Evolutionary conservation across 257 asterid genomes (phyloP).

Genomic region (Scutellaria minor): DNA sequence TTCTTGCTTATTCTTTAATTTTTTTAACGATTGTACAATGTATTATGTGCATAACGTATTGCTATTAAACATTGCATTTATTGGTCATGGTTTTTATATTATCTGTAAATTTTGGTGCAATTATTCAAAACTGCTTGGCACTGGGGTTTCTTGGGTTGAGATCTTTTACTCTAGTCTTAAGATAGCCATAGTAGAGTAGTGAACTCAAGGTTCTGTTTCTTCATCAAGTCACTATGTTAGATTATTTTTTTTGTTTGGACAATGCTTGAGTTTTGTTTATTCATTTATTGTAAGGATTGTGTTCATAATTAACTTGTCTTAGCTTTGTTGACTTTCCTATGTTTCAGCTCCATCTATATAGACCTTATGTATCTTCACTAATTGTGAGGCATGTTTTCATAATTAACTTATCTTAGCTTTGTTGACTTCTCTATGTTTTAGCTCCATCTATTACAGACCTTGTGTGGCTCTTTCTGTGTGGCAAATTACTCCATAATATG

Average conservation of each 20-base stretch:
- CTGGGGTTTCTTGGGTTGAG: conserved; percentile 15
- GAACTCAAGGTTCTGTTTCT: conserved; percentile 11
- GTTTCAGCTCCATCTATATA: not conserved
- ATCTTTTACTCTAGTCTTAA: conserved; percentile 5
- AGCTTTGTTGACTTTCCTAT: not conserved
- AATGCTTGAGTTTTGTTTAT: conserved; percentile 13
- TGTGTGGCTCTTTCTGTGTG: not conserved
- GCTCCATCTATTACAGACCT: not conserved
- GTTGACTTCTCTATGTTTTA: not conserved
- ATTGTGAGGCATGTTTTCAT: not conserved
- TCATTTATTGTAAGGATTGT: not conserved
- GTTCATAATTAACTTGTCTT: conserved; percentile 19
- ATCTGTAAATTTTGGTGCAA: not conserved
- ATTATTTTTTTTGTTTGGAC: not conserved
- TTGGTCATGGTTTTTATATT: not conserved
- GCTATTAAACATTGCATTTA: conserved; percentile 10
- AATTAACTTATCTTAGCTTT: conserved; percentile 6
- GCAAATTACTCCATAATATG: conserved; percentile 8
- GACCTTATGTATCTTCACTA: not conserved
- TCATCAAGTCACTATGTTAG: not conserved
- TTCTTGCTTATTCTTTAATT: conserved; percentile 10
- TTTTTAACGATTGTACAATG: not conserved
- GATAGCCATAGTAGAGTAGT: conserved; percentile 12
- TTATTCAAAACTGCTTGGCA: not conserved
- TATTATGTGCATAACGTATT: conserved; percentile 3